Evolutionary conservation across 2,329 filamentous ascomycete species (phyloP), one percentile per base, ranked within the genome.

Genomic region (Fusarium siculi): DNA sequence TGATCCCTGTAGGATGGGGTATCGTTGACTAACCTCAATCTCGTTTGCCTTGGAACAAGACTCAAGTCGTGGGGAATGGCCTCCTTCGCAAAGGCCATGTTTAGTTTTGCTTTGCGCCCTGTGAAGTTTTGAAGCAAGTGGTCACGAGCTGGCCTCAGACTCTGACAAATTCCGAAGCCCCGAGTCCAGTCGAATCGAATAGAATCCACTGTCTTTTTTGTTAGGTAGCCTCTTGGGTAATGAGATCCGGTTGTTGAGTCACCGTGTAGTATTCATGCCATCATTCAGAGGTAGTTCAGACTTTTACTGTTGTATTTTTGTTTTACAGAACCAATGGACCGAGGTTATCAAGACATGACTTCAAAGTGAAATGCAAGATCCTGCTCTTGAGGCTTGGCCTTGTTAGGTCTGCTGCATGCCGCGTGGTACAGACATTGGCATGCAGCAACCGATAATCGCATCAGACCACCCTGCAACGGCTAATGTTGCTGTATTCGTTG

Each of bases 21-120:
- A 65, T 70, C 66, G 49, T 73, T 73, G 70, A 73, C 70, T 73
- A 73, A 73, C 70, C 54, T 73, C 70, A 72, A 73, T 73, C 70
- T 73, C 70, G 70, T 73, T 70, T 73, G 70, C 70, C 70, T 73
- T 73, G 70, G 70, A 73, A 73, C 36, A 50, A 32, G 32, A 32
- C 32, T 32, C 32, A 9, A 32, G 69, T 40, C 69, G 64, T 70
- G 69, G 69, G 69, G 69, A 72, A 55, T 68, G 53, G 50, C 50
- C 50, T 68, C 37, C 21, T 39, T 43, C n/a, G 52, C 70, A 47
- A 55, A 54, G 55, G 39, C 65, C 66, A 69, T 69, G 66, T 69
- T 69, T 40, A 44, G 59, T 58, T 58, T 69, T 65, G 18, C 65
- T 70, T 54, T 65, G 32, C 30, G 59, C 66, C 66, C 66, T 70